Percentiles rank a stretch among this genome's conserved stretches.
phyloP scores from a whole-genome alignment of 106 monocot genomes.

The Dactylorhiza incarnata region DNA sequence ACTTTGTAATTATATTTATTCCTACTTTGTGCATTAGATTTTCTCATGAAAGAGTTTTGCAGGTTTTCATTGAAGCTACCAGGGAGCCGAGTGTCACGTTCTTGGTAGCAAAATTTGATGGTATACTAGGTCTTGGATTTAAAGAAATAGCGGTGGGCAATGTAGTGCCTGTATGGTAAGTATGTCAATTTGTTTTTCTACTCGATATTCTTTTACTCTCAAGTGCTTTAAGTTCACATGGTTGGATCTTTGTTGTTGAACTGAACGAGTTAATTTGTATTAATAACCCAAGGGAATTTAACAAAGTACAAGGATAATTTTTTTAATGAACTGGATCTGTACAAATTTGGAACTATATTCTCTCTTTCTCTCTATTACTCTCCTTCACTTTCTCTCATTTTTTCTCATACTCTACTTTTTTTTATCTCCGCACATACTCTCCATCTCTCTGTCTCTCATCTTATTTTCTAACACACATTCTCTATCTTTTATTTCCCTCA shows the following conservation, averaged over 20 bases:
- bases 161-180: slow-evolving; percentile 49
- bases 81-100: slow-evolving; percentile 55
- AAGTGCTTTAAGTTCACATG: background rate
- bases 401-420: too few species aligned
- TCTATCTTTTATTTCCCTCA: too few species aligned
- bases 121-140: slow-evolving; percentile 61
- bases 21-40: background rate
- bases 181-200: background rate
- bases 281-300: too few species aligned
- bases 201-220: background rate
- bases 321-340: too few species aligned
- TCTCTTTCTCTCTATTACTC: too few species aligned
- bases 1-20: background rate
- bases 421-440: too few species aligned
- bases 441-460: too few species aligned
- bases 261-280: too few species aligned
- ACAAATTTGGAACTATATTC: too few species aligned
- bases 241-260: background rate
- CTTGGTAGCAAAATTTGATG: slow-evolving; percentile 57
- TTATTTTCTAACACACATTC: too few species aligned
- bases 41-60: background rate
- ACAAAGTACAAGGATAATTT: too few species aligned
- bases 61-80: slow-evolving; percentile 65
- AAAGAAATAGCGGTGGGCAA: slow-evolving; percentile 58
- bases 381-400: too few species aligned